Percentiles rank a stretch among this genome's conserved stretches.
Evolutionary conservation across 2,329 filamentous ascomycete species (phyloP).

Genomic region (Chrysoporthe deuterocubensis): DNA sequence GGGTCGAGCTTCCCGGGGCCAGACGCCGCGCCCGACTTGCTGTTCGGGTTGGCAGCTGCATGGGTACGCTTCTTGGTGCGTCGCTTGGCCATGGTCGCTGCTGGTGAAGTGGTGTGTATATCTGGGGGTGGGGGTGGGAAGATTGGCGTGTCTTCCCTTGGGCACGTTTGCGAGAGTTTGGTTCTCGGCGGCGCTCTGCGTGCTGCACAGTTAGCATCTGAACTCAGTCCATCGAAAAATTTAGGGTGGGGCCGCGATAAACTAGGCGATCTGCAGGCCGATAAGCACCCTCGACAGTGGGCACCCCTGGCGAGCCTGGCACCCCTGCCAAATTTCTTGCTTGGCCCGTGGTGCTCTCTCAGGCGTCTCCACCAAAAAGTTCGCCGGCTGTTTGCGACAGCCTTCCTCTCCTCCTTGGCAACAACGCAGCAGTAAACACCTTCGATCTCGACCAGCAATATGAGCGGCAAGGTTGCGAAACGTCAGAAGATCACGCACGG

Average conservation of each 20-base stretch:
- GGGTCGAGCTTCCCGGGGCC: slow-evolving; percentile 65
- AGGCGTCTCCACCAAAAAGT: slow-evolving; percentile 41
- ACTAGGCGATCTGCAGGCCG: slow-evolving; percentile 35
- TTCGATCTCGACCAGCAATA: background rate
- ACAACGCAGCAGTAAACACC: background rate
- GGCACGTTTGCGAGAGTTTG: background rate
- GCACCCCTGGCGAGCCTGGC: no score
- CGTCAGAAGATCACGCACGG: slow-evolving; percentile 46
- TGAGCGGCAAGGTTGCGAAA: slow-evolving; percentile 37
- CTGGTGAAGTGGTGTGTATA: background rate
- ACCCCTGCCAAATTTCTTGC: no score
- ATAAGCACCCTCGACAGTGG: slow-evolving; percentile 31
- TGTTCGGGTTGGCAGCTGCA: slow-evolving; percentile 64
- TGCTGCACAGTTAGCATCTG: background rate
- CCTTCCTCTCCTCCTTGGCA: background rate
- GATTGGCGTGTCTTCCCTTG: no score
- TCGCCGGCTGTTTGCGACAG: slow-evolving; percentile 25
- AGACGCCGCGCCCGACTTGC: slow-evolving; percentile 53
- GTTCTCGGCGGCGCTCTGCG: background rate
- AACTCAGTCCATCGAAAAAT: slow-evolving; percentile 36
- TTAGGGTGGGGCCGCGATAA: slow-evolving; percentile 37
- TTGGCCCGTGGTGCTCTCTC: background rate
- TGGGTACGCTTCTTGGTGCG: slow-evolving; percentile 91
- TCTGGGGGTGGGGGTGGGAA: no score
- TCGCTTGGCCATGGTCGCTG: slow-evolving; percentile 70